Evolutionary conservation across 2,329 filamentous ascomycete genomes (phyloP).

Genomic region (Talaromyces sp.): DNA sequence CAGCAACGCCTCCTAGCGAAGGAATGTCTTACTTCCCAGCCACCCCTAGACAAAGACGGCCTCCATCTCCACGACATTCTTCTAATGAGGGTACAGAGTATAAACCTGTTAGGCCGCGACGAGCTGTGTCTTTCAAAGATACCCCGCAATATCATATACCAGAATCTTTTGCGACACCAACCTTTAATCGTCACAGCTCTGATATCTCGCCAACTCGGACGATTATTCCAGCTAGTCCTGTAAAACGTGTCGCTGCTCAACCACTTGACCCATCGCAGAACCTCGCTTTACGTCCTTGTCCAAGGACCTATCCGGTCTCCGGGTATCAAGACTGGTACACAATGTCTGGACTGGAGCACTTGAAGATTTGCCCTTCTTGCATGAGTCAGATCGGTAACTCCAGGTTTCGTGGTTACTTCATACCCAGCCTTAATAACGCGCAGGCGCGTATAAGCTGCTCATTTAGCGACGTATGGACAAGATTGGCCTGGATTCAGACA

Average conservation of each 20-base stretch:
- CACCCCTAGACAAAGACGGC: background rate
- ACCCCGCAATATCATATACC: background rate
- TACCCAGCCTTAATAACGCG: conserved; percentile 56
- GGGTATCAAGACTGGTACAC: conserved; percentile 78
- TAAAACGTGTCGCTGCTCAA: conserved; percentile 16
- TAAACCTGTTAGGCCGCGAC: conserved; percentile 4
- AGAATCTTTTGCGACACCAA: background rate
- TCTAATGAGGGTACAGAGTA: background rate
- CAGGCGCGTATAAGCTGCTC: conserved; percentile 66
- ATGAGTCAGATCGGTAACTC: conserved; percentile 69
- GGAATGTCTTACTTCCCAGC: background rate
- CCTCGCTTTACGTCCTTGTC: conserved; percentile 62
- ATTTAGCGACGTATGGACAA: conserved; percentile 78
- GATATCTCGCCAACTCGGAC: conserved; percentile 9
- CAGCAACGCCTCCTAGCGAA: background rate
- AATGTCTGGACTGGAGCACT: conserved; percentile 64
- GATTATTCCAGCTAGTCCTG: conserved; percentile 15
- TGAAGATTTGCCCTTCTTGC: conserved; percentile 81
- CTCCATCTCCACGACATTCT: background rate
- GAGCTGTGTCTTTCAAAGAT: conserved; percentile 18
- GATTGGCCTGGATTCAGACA: conserved; percentile 78
- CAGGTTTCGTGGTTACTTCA: conserved; percentile 65
- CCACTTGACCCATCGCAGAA: background rate
- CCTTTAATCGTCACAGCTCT: background rate
- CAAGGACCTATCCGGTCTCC: conserved; percentile 59